Evolutionary conservation across 2,329 filamentous ascomycete genomes (phyloP).

Genomic region (Akanthomyces muscarius): DNA sequence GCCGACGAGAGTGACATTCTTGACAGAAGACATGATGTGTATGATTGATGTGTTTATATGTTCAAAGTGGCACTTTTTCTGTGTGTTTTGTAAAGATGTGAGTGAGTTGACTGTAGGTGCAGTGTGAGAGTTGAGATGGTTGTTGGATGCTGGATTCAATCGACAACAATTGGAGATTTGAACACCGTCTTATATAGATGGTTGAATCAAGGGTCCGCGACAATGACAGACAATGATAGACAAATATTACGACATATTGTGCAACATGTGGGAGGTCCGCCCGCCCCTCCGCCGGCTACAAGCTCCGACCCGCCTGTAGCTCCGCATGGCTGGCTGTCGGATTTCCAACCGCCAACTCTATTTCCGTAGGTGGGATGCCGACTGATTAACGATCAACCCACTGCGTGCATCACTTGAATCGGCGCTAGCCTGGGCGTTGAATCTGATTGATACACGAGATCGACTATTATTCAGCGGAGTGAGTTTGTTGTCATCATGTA

Average conservation of each 20-base stretch:
- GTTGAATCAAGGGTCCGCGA: neutral
- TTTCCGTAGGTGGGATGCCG: slow-evolving; percentile 4
- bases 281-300: neutral
- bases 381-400: neutral
- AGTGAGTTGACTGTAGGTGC: neutral
- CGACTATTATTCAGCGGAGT: neutral
- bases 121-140: neutral
- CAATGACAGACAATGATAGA: neutral
- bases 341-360: neutral
- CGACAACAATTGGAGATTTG: neutral
- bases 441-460: neutral
- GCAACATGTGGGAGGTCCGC: neutral
- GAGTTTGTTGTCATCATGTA: neutral
- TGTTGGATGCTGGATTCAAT: neutral
- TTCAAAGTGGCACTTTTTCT: neutral
- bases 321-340: neutral
- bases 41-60: neutral
- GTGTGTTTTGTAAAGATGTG: neutral
- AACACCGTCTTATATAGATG: neutral
- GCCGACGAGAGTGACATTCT: slow-evolving; percentile 26
- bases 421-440: neutral
- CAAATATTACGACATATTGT: neutral
- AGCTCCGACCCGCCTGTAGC: neutral
- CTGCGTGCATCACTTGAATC: neutral
- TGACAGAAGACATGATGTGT: slow-evolving; percentile 18